Conservation (phyloP, 257 asterid genomes). For the Solanum clarkiae region DNA sequence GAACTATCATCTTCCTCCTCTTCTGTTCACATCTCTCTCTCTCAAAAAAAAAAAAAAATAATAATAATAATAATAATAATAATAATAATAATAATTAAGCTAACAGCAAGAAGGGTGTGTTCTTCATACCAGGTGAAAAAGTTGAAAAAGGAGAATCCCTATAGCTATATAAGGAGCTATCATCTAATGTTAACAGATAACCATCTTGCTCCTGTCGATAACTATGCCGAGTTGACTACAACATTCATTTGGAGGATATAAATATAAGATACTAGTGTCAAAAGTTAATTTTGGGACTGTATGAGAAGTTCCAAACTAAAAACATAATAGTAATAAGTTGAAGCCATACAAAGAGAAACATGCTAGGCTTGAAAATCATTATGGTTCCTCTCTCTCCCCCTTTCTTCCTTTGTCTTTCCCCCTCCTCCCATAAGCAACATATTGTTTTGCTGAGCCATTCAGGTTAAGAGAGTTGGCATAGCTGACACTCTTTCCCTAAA, state of each 20-base stretch:
- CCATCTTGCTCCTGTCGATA: background rate
- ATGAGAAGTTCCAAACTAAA: background rate
- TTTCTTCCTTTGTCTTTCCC: background rate
- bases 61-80: too few species aligned
- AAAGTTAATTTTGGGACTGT: background rate
- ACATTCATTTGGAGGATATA: background rate
- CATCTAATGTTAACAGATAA: background rate
- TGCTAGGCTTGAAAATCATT: background rate
- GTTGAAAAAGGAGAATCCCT: background rate
- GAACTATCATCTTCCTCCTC: background rate
- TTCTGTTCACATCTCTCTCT: background rate
- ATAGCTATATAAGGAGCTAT: background rate
- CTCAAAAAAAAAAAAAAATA: too few species aligned
- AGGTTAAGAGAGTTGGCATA: background rate
- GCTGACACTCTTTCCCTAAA: background rate
- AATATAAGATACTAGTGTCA: background rate
- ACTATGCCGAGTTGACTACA: background rate
- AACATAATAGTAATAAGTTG: background rate
- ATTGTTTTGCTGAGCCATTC: background rate
- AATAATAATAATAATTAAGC: background rate
- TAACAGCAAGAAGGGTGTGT: background rate
- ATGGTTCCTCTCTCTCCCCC: background rate
- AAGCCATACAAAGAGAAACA: background rate
- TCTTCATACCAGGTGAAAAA: background rate
- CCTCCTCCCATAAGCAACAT: background rate